Conservation (phyloP, 345 rosid genomes). For the Isatis tinctoria region DNA sequence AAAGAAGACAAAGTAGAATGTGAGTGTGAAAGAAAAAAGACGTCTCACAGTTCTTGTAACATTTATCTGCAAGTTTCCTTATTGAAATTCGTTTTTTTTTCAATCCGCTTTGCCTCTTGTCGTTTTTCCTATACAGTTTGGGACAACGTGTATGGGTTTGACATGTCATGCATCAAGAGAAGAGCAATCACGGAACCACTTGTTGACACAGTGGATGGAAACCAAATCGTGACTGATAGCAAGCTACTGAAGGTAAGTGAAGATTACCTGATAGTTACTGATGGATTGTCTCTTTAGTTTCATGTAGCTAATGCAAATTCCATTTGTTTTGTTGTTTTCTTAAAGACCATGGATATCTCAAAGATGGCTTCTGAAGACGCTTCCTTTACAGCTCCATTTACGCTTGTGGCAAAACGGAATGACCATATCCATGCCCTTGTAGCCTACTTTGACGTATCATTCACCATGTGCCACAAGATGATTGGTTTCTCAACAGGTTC, state of each 20-base stretch:
- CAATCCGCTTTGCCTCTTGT: neutral
- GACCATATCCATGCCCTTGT: slow-evolving; percentile 92
- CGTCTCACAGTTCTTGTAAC: neutral
- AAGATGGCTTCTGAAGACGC: slow-evolving; percentile 90
- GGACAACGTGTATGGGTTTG: slow-evolving; percentile 83
- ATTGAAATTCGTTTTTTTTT: neutral
- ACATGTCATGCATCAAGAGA: slow-evolving; percentile 97
- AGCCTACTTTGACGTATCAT: slow-evolving; percentile 89
- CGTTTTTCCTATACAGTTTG: slow-evolving; percentile 47
- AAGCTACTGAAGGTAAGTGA: slow-evolving; percentile 66
- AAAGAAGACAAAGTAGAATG: slow-evolving; percentile 95
- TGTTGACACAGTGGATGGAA: slow-evolving; percentile 82
- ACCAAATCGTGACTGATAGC: slow-evolving; percentile 82
- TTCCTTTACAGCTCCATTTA: slow-evolving; percentile 81
- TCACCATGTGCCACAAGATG: slow-evolving; percentile 84
- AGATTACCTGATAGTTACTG: neutral
- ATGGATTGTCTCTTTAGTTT: neutral
- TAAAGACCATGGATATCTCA: slow-evolving; percentile 94
- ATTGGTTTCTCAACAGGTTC: slow-evolving; percentile 94
- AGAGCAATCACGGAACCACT: slow-evolving; percentile 94
- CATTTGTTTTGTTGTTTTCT: neutral
- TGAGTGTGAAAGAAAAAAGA: slow-evolving; percentile 33
- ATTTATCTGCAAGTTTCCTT: neutral
- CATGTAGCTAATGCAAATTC: slow-evolving; percentile 8
- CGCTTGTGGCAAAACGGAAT: slow-evolving; percentile 76